Conservation (phyloP, 2,329 filamentous ascomycete genomes). For the Ceratocystis colombiana region DNA sequence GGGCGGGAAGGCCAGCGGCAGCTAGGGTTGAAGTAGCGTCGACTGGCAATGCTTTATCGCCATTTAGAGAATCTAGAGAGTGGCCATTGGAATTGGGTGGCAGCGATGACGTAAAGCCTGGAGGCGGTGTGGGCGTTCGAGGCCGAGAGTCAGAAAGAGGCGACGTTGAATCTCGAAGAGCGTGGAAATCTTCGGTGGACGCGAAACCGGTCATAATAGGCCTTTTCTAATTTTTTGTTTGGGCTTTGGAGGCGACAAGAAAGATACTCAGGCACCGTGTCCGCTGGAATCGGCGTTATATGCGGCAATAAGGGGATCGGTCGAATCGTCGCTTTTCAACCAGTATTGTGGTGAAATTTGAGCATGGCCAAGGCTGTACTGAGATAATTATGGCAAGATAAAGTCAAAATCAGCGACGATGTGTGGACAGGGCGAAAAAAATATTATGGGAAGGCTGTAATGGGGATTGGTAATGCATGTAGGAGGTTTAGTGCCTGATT, state of each 20-base stretch:
- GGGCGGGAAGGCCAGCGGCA: not conserved
- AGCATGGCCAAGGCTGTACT: conserved; percentile 43
- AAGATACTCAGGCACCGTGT: conserved; percentile 42
- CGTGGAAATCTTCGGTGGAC: conserved; percentile 37
- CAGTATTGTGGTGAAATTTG: conserved; percentile 42
- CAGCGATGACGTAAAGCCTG: conserved; percentile 18
- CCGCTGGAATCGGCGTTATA: conserved; percentile 51
- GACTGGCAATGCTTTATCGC: conserved; percentile 23
- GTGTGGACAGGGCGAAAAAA: conserved; percentile 18
- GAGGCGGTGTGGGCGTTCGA: conserved; percentile 27
- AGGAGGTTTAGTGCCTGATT: conserved; percentile 16
- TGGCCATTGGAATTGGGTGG: conserved; percentile 27
- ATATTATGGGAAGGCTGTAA: conserved; percentile 24
- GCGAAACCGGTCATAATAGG: conserved; percentile 52
- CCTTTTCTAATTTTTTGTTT: conserved; percentile 23
- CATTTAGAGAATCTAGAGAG: conserved; percentile 24
- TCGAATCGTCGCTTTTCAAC: conserved; percentile 39
- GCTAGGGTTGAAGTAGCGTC: not conserved
- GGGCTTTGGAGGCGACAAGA: conserved; percentile 33
- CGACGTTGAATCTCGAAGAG: conserved; percentile 27
- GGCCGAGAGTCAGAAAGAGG: conserved; percentile 26
- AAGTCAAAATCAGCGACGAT: conserved; percentile 16
- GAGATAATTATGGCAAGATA: conserved; percentile 22
- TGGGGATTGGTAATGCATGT: conserved; percentile 14
- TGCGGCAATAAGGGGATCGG: conserved; percentile 46